Evolutionary conservation across 306 rosid species (phyloP).

Genomic region (Gynostemma pentaphyllum): DNA sequence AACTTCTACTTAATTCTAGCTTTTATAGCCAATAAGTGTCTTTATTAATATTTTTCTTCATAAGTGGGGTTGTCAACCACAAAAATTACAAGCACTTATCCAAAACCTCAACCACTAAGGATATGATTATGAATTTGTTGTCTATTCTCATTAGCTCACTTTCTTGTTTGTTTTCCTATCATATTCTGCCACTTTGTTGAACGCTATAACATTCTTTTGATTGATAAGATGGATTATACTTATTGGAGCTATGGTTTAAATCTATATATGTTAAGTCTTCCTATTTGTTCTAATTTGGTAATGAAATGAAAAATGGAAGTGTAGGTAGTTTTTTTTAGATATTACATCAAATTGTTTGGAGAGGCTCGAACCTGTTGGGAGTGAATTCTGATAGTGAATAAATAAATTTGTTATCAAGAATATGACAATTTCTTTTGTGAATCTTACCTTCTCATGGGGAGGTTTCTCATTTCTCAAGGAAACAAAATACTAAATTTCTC

Average conservation of each 20-base stretch:
- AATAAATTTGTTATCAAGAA: too few relatives aligned
- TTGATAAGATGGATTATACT: not conserved
- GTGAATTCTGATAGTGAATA: too few relatives aligned
- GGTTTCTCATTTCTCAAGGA: too few relatives aligned
- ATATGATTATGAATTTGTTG: not conserved
- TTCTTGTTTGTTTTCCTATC: not conserved
- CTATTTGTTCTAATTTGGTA: too few relatives aligned
- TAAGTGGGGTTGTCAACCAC: conserved; percentile 3
- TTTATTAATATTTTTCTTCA: not conserved
- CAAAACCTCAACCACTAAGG: conserved; percentile 5
- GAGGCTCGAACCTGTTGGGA: too few relatives aligned
- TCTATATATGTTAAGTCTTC: too few relatives aligned
- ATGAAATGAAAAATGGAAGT: too few relatives aligned
- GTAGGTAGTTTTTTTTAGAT: too few relatives aligned
- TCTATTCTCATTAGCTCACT: not conserved
- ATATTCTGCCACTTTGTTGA: not conserved
- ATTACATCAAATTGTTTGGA: too few relatives aligned
- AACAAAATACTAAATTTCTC: too few relatives aligned
- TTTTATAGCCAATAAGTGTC: not conserved
- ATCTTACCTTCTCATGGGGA: too few relatives aligned
- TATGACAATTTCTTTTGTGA: too few relatives aligned
- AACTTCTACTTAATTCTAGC: not conserved
- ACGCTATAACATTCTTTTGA: not conserved
- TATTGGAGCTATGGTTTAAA: not conserved
- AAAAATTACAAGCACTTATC: not conserved